phyloP scores from a whole-genome alignment of 139 green algal genomes.

The Chlamydomonas asymmetrica region DNA sequence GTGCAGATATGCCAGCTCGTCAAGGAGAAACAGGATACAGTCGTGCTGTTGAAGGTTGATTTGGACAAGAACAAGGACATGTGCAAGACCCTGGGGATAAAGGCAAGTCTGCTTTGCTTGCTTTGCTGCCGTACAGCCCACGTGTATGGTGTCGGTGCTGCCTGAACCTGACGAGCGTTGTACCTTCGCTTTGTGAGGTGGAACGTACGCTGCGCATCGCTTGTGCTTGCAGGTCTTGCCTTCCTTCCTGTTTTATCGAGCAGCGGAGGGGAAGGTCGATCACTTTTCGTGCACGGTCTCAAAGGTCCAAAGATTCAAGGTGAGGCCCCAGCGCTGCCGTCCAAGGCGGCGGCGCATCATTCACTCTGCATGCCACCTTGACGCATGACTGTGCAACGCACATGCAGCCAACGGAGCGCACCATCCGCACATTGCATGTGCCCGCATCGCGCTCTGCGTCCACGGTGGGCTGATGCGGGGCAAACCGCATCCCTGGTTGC shows the following conservation, averaged over 20 bases:
- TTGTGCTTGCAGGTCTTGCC: constrained; percentile 76
- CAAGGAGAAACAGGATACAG: constrained; percentile 43
- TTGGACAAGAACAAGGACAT: constrained; percentile 16
- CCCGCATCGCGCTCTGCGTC: background rate
- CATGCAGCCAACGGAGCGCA: background rate
- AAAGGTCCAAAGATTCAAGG: constrained; percentile 45
- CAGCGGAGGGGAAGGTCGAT: constrained; percentile 64
- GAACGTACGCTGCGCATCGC: background rate
- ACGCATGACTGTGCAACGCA: background rate
- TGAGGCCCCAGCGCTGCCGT: constrained; percentile 1
- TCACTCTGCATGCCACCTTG: background rate
- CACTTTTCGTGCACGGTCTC: constrained; percentile 42
- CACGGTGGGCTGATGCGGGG: background rate
- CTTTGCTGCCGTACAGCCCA: too few species aligned
- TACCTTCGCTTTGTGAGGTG: background rate
- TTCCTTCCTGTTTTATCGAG: constrained; percentile 94
- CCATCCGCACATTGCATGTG: background rate
- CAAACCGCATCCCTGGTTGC: background rate
- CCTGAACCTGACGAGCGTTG: background rate
- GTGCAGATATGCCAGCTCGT: constrained; percentile 63
- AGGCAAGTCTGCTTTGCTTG: background rate
- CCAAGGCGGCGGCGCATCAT: background rate
- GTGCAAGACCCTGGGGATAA: constrained; percentile 1
- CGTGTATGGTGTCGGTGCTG: background rate
- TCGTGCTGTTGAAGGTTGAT: constrained; percentile 13